Evolutionary conservation across 2,329 filamentous ascomycete genomes (phyloP), one percentile per base, ranked within the genome.

Genomic region (Hypocreales sp.): DNA sequence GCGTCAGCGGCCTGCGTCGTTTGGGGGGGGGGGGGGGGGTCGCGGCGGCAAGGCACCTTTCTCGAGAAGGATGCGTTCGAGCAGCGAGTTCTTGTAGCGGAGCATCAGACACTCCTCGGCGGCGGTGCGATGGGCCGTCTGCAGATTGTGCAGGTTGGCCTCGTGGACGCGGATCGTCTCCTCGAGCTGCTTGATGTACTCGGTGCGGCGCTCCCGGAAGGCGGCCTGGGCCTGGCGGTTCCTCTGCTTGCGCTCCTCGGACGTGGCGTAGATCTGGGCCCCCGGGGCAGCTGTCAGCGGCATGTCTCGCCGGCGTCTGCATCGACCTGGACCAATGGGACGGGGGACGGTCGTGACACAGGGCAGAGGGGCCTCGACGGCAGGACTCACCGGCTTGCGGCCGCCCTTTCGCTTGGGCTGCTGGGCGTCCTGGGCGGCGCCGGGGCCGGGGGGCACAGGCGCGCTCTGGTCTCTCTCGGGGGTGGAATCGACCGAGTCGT

Each of bases 131-230:
- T 95, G 90, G 39, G 84, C 92, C 46, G 87, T 80, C 56, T 95
- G 90, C 33, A 98, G 66, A 45, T 75, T 92, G 43, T 92, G 81
- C 31, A 95, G 65, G 43, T 83, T 87, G 44, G 92, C 83, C 57
- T 98, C 90, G 64, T 95, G 87, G 41, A 90, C 81, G 47, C 90
- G 87, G 55, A 98, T 95, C 30, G 86, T 92, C 42, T 87, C 83
- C 58, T 98, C 90, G 15, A 98, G 70, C 55, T 98, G 90, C 61
- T 95, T 95, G 61, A 98, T 98, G 55, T 98, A 98, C 61, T 98
- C 90, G 30, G 87, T 95, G 32, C 90, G 77, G 39, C 90, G 79
- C 58, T 98, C 90, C 41, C 90, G 78, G 47, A 98, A 98, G 31
- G 90, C 90, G 30, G 90, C 90, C 58, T 98, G 90, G 25, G 90